These are phyloP conservation scores for Sonneratia caseolaris DNA, from an alignment of 345 rosid species.

Conservation along the genomic window DNA sequence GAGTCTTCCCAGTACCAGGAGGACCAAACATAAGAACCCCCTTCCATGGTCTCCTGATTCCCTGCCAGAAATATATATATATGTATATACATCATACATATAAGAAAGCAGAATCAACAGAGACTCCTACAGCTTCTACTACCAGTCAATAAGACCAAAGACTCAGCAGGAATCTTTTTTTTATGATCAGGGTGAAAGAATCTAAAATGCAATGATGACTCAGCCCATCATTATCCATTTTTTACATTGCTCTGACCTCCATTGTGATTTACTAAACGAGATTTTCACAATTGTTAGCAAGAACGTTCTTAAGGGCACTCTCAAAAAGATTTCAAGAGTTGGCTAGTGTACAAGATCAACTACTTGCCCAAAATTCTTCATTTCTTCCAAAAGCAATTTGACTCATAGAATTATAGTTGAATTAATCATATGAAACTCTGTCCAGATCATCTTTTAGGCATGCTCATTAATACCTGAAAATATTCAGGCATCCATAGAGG, in stretches of 20 bases:
- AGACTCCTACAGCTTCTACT: not conserved
- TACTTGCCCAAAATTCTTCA: not conserved
- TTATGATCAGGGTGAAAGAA: not conserved
- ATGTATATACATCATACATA: no score
- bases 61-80: slow-evolving; percentile 31
- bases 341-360: not conserved
- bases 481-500: slow-evolving; percentile 99
- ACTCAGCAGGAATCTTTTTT: not conserved
- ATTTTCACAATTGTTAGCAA: not conserved
- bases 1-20: slow-evolving; percentile 95
- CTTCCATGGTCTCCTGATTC: slow-evolving; percentile 99
- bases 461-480: slow-evolving; percentile 60
- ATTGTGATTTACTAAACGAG: not conserved
- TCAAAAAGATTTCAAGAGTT: not conserved
- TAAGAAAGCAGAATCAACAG: not conserved
- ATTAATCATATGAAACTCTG: not conserved
- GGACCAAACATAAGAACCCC: slow-evolving; percentile 99
- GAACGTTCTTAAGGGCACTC: not conserved
- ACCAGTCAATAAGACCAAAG: not conserved
- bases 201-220: not conserved
- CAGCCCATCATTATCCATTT: not conserved
- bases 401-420: not conserved
- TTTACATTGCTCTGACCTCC: not conserved
- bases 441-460: not conserved
- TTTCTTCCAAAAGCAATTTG: not conserved